Percentiles rank a stretch among this genome's conserved stretches.
Evolutionary conservation across 306 rosid species (phyloP).

Genomic region (Prunus mongolica): DNA sequence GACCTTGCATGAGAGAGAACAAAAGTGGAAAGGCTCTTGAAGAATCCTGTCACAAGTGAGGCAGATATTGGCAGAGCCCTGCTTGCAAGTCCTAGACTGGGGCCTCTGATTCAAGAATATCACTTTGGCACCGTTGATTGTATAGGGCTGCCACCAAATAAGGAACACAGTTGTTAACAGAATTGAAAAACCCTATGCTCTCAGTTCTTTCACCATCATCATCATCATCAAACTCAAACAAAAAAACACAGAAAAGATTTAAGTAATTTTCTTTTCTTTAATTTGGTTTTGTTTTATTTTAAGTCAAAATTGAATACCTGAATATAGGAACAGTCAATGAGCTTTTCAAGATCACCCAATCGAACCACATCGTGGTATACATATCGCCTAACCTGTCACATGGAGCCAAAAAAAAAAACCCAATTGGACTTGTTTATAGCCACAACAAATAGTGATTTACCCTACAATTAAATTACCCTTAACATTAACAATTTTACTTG

Average conservation of each 20-base stretch:
- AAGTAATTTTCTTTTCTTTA: background rate
- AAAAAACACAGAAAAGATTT: background rate
- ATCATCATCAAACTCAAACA: background rate
- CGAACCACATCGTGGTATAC: slow-evolving; percentile 94
- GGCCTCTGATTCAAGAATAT: slow-evolving; percentile 92
- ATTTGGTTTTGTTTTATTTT: background rate
- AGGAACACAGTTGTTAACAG: background rate
- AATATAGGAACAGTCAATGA: slow-evolving; percentile 76
- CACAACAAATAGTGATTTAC: background rate
- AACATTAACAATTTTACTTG: background rate
- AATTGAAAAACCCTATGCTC: background rate
- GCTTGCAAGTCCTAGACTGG: slow-evolving; percentile 69
- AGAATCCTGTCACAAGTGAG: slow-evolving; percentile 89
- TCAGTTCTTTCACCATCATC: background rate
- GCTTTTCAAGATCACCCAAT: slow-evolving; percentile 85
- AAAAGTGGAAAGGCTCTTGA: slow-evolving; percentile 86
- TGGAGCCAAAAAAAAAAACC: background rate
- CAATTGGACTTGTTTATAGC: slow-evolving; percentile 4
- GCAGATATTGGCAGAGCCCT: slow-evolving; percentile 69
- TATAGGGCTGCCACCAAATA: slow-evolving; percentile 66
- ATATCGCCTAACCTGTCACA: slow-evolving; percentile 80
- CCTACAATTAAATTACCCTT: background rate
- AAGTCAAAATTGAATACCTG: slow-evolving; percentile 50
- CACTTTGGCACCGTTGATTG: slow-evolving; percentile 90
- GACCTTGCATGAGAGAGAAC: slow-evolving; percentile 98